Conservation (phyloP, 2,329 filamentous ascomycete genomes). For the Venturia aucupariae region DNA sequence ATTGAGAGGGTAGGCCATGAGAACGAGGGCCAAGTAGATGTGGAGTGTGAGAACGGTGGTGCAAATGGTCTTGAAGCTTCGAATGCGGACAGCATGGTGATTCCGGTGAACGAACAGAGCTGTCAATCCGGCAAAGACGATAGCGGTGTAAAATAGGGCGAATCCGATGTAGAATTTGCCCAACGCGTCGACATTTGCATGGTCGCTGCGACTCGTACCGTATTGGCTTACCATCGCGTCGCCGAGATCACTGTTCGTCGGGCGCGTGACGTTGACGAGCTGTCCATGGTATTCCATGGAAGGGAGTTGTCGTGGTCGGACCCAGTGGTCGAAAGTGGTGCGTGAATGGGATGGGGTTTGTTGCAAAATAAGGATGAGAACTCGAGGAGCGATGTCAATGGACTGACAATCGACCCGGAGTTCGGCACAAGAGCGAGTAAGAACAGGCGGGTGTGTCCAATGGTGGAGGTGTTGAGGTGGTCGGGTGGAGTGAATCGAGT, state of each 20-base stretch:
- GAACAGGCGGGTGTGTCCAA: not conserved
- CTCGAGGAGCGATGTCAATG: not conserved
- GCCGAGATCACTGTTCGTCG: not conserved
- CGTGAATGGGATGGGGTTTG: not conserved
- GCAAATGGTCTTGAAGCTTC: slow-evolving; percentile 34
- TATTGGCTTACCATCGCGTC: not conserved
- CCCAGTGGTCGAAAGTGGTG: not conserved
- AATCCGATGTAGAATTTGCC: slow-evolving; percentile 16
- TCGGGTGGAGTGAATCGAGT: not conserved
- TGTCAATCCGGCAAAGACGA: slow-evolving; percentile 23
- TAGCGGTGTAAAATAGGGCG: slow-evolving; percentile 15
- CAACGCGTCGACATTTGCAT: slow-evolving; percentile 13
- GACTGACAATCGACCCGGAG: not conserved
- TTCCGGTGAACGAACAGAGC: slow-evolving; percentile 28
- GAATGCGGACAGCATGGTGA: slow-evolving; percentile 32
- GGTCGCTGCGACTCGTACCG: not conserved
- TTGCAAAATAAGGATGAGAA: not conserved
- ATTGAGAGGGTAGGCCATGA: slow-evolving; percentile 31
- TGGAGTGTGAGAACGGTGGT: slow-evolving; percentile 34
- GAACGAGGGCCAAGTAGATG: slow-evolving; percentile 35
- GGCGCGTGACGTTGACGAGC: not conserved
- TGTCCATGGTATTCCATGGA: not conserved
- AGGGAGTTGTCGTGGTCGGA: not conserved
- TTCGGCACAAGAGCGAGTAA: not conserved
- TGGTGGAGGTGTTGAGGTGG: not conserved